Evolutionary conservation across 352 stramenopile species (phyloP).

Genomic region (Stephanocyclus meneghinianus): DNA sequence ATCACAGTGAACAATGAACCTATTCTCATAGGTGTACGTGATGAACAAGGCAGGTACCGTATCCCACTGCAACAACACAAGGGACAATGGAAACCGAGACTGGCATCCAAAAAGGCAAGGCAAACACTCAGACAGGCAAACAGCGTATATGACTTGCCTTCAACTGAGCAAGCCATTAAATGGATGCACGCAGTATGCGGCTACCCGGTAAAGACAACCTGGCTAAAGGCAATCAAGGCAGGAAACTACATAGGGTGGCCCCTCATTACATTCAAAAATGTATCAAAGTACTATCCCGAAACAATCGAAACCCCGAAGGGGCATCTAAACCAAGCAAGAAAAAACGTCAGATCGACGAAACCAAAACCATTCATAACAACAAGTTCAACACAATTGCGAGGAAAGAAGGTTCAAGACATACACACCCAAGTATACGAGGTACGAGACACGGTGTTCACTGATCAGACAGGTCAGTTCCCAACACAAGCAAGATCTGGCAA

Average conservation of each 20-base stretch:
- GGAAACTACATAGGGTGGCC: constrained; percentile 26
- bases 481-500: constrained; percentile 24
- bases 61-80: background rate
- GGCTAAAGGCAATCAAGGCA: constrained; percentile 12
- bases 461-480: constrained; percentile 27
- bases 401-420: background rate
- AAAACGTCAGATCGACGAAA: no score
- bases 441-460: constrained; percentile 39
- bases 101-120: background rate
- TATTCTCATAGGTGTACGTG: background rate
- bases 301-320: no score
- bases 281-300: background rate
- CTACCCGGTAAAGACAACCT: no score
- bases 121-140: background rate
- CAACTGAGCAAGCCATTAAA: no score
- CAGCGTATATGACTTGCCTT: no score
- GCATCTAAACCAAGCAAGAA: no score
- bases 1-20: no score
- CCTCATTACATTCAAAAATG: background rate
- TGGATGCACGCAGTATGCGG: no score
- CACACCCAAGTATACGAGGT: constrained; percentile 39
- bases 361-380: no score
- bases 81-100: background rate
- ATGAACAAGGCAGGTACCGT: no score
- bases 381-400: no score